Evolutionary conservation across 2,329 filamentous ascomycete species (phyloP).

Genomic region (Ophiostoma fasciatum): DNA sequence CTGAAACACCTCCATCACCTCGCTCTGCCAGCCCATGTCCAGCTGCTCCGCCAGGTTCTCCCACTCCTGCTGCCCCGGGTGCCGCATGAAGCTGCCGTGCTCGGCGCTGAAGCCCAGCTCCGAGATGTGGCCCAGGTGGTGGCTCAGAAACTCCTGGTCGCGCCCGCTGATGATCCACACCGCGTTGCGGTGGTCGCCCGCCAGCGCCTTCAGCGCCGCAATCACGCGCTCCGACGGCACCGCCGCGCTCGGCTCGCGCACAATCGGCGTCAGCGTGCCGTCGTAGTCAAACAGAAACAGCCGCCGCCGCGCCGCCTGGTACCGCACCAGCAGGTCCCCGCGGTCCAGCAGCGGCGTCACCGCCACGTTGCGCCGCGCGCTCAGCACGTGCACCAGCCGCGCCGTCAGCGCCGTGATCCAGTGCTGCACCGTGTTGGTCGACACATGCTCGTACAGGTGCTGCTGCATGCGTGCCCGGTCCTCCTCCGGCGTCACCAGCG

Average conservation of each 20-base stretch:
- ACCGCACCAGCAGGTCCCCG: conserved; percentile 54
- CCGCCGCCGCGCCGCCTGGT: conserved; percentile 59
- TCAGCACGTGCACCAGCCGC: conserved; percentile 65
- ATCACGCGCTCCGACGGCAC: conserved; percentile 77
- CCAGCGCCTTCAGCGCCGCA: conserved; percentile 62
- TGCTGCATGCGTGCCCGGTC: conserved; percentile 55
- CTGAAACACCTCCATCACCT: conserved; percentile 73
- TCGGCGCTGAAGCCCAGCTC: conserved; percentile 90
- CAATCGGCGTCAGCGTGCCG: conserved; percentile 89
- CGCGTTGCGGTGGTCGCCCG: conserved; percentile 64
- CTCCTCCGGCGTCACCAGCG: conserved; percentile 58
- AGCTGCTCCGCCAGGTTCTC: conserved; percentile 74
- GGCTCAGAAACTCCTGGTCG: conserved; percentile 78
- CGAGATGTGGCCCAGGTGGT: conserved; percentile 83
- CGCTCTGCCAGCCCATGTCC: conserved; percentile 85
- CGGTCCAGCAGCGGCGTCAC: conserved; percentile 74
- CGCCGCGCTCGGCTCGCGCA: conserved; percentile 77
- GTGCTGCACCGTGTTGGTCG: conserved; percentile 67
- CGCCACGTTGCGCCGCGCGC: conserved; percentile 57
- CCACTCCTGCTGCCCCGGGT: conserved; percentile 66
- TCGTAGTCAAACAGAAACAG: conserved; percentile 99
- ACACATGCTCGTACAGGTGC: conserved; percentile 70
- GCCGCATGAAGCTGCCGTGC: conserved; percentile 87
- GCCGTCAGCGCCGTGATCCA: conserved; percentile 75
- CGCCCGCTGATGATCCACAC: conserved; percentile 99